Evolutionary conservation across 164 flowering plant genomes (phyloP), one percentile per base, ranked within the genome.

Genomic region (Tetrastigma voinierianum): DNA sequence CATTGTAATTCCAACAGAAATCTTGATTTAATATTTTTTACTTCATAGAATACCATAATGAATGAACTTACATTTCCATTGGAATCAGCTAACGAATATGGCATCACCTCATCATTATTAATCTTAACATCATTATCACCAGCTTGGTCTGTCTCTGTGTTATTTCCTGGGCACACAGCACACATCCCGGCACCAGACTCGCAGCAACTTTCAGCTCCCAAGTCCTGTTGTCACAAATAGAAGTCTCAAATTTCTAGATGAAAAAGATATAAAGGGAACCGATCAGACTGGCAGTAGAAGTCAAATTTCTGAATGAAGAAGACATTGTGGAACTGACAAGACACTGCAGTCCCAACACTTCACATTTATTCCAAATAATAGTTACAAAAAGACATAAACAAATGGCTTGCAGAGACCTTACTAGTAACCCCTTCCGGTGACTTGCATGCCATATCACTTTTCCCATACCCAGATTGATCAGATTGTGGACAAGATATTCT

Each of bases 191-290:
- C 44, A 58, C 47, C 65, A 15, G 72, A 57, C 49, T 70, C 82
- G 57, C 62, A 17, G 19, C 46, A 56, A 64, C 40, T 67, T 65
- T 69, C 73, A 68, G 24, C 56, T 45, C 67, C 70, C 43, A 71
- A 54, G 76, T 75, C 85, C 85, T 86, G 84, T 65, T 67, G 75
- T 78, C 64, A 84, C 77, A 32, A 74, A 82, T 69, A 85, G 52
- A 81, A 65, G 82, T 82, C 76, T 82, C 76, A 81, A 75, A 66
- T 77, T 72, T 81, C 81, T 72, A 71, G 20, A 76, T 76, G 72
- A 77, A 78, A 80, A 73, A 32, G 64, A 69, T 64, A 59, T 49
- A 71, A 52, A 61, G 32, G 12, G 58, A 53, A 64, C 58, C 4
- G 48, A 67, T 47, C 16, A 32, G 6, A 32, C 40, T 7, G 6